A percentile compares a stretch with the other conserved stretches of the same genome.
Evolutionary conservation across 2,329 filamentous ascomycete species (phyloP).

Genomic region (Grosmannia huntii): DNA sequence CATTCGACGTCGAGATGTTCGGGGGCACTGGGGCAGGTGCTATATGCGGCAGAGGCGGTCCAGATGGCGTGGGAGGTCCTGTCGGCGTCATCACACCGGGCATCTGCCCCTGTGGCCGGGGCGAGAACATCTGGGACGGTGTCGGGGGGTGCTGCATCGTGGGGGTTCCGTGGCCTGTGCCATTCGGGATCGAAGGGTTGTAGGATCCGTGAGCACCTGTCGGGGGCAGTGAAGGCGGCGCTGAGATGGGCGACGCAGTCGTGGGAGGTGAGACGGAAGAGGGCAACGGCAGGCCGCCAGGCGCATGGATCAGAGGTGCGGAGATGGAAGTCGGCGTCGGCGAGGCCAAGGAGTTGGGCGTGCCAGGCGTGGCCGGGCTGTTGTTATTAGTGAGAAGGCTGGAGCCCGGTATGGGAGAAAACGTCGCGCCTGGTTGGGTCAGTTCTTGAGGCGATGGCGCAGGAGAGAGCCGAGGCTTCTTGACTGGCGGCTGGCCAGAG

Average conservation of each 20-base stretch:
- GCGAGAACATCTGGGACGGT: conserved; percentile 2
- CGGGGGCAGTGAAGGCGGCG: not conserved
- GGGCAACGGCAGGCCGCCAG: conserved; percentile 39
- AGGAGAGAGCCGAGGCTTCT: conserved; percentile 11
- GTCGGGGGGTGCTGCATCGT: not conserved
- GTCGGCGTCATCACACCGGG: conserved; percentile 7
- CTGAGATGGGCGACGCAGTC: conserved; percentile 3
- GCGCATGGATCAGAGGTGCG: not conserved
- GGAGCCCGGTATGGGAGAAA: conserved; percentile 2
- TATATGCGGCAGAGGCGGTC: conserved; percentile 6
- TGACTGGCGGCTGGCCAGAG: conserved; percentile 15
- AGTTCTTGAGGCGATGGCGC: conserved; percentile 9
- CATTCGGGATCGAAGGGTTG: not conserved
- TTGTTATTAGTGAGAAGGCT: not conserved
- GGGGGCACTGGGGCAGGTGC: not conserved
- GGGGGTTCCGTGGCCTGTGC: not conserved
- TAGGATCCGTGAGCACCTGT: not conserved
- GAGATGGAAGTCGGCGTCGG: conserved; percentile 11
- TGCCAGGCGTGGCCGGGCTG: conserved; percentile 11
- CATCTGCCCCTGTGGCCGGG: conserved; percentile 3
- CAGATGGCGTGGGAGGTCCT: conserved; percentile 7
- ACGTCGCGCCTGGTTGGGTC: conserved; percentile 3
- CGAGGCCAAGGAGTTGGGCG: conserved; percentile 11
- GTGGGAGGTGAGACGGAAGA: conserved; percentile 32
- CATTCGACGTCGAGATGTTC: not conserved